Conservation (phyloP, 352 stramenopile species). For the Globisporangium alternatum region DNA sequence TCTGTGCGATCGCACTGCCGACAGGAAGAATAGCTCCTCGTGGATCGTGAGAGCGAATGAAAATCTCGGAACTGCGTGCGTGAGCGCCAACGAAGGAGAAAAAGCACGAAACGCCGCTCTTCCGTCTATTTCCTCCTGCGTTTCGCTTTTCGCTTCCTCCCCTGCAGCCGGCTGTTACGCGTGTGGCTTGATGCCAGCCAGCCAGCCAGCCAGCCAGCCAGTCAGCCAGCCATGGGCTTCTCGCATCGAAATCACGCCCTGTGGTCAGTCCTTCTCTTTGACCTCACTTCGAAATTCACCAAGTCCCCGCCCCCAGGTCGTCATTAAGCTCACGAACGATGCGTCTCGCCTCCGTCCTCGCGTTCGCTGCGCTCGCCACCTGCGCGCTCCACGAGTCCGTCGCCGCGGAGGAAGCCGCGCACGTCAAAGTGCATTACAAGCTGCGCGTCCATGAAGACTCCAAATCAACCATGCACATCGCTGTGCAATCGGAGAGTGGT, state of each 20-base stretch:
- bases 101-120: not conserved
- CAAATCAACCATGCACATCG: not conserved
- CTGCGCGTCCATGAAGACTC: conserved; percentile 82
- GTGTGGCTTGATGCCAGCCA: not conserved
- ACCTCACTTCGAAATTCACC: conserved; percentile 14
- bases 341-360: conserved; percentile 11
- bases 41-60: not conserved
- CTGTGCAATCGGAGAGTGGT: conserved; percentile 90
- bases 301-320: not conserved
- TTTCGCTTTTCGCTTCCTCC: not conserved
- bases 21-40: not conserved
- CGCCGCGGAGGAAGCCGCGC: conserved; percentile 1
- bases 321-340: conserved; percentile 1
- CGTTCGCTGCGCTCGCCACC: conserved; percentile 11
- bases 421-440: conserved; percentile 2
- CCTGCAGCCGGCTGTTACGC: not conserved
- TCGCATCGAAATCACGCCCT: not conserved
- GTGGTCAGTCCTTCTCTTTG: not conserved
- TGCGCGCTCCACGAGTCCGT: not conserved
- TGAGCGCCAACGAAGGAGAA: not conserved
- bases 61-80: no score
- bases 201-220: not conserved
- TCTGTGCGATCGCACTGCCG: not conserved
- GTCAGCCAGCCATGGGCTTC: not conserved
- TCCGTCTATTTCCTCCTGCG: not conserved